Percentiles rank a stretch among this genome's conserved stretches.
Conservation (phyloP, 2,329 filamentous ascomycete species). For the Sporothrix protearum region DNA sequence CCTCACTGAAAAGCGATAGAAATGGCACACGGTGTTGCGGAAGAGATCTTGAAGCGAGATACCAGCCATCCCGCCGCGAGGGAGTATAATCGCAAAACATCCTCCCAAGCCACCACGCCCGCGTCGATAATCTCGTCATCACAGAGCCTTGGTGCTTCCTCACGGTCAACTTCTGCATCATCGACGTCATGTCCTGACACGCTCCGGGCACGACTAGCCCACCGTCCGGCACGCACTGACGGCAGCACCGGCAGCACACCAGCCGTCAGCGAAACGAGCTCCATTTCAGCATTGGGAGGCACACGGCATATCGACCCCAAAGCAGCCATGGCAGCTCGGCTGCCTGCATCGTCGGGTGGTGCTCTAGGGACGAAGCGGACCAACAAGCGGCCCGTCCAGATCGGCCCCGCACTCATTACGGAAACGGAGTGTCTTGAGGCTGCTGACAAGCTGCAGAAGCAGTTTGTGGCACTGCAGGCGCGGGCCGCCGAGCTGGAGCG, state of each 20-base stretch:
- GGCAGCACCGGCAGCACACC: not conserved
- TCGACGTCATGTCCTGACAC: slow-evolving; percentile 5
- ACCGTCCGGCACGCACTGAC: not conserved
- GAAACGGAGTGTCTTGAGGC: slow-evolving; percentile 2
- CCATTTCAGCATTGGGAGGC: not conserved
- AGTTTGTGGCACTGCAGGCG: slow-evolving; percentile 12
- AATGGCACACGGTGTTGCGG: slow-evolving; percentile 21
- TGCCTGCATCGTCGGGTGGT: not conserved
- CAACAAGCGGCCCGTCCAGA: slow-evolving; percentile 10
- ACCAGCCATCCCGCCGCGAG: slow-evolving; percentile 16
- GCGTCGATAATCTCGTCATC: slow-evolving; percentile 29
- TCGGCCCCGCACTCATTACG: not conserved
- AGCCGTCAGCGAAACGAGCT: slow-evolving; percentile 8
- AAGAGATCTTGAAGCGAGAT: slow-evolving; percentile 26
- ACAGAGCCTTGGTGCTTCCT: slow-evolving; percentile 38
- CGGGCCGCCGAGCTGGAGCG: slow-evolving; percentile 20
- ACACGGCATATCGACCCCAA: slow-evolving; percentile 14
- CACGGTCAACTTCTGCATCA: slow-evolving; percentile 31
- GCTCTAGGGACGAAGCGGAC: not conserved
- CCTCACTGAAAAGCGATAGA: slow-evolving; percentile 7
- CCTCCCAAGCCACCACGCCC: slow-evolving; percentile 11
- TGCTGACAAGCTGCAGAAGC: slow-evolving; percentile 10
- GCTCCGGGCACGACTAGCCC: not conserved
- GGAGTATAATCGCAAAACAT: slow-evolving; percentile 14
- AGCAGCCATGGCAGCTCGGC: slow-evolving; percentile 12